Conservation (phyloP, 768 basidiomycete species). For the Mycena filopes region DNA sequence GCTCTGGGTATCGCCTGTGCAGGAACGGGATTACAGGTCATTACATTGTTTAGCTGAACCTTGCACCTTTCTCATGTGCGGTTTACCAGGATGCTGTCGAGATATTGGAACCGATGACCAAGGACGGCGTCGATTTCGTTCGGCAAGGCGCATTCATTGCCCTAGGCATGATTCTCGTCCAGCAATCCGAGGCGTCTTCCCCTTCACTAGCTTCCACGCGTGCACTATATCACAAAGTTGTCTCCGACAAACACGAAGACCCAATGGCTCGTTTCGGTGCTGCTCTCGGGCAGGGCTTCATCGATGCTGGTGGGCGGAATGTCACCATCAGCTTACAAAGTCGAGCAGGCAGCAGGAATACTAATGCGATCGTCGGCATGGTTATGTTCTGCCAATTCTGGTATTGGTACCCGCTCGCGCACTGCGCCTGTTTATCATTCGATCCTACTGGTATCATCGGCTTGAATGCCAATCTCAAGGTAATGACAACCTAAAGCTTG, state of each 20-base stretch:
- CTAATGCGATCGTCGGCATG: constrained; percentile 97
- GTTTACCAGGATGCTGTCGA: constrained; percentile 90
- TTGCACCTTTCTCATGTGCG: constrained; percentile 10
- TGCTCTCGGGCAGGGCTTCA: constrained; percentile 93
- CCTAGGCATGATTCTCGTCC: constrained; percentile 95
- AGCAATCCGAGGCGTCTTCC: constrained; percentile 92
- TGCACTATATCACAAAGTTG: constrained; percentile 88
- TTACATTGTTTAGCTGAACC: constrained; percentile 29
- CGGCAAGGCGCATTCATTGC: constrained; percentile 97
- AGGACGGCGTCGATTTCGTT: constrained; percentile 97
- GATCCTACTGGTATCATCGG: constrained; percentile 97
- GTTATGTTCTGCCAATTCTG: constrained; percentile 98
- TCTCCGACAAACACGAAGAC: constrained; percentile 97
- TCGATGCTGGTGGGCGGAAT: constrained; percentile 97
- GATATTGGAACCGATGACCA: constrained; percentile 97
- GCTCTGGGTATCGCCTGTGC: constrained; percentile 98
- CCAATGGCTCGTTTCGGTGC: constrained; percentile 99
- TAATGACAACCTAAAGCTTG: constrained; percentile 39
- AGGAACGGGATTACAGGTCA: constrained; percentile 92
- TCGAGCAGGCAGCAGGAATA: constrained; percentile 91
- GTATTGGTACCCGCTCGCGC: constrained; percentile 99
- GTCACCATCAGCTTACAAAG: constrained; percentile 95
- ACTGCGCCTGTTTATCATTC: constrained; percentile 92
- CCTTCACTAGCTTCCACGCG: constrained; percentile 85
- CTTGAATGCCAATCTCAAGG: constrained; percentile 86